phyloP scores from a whole-genome alignment of 495 filamentous ascomycete species.

The Neurospora sp. region DNA sequence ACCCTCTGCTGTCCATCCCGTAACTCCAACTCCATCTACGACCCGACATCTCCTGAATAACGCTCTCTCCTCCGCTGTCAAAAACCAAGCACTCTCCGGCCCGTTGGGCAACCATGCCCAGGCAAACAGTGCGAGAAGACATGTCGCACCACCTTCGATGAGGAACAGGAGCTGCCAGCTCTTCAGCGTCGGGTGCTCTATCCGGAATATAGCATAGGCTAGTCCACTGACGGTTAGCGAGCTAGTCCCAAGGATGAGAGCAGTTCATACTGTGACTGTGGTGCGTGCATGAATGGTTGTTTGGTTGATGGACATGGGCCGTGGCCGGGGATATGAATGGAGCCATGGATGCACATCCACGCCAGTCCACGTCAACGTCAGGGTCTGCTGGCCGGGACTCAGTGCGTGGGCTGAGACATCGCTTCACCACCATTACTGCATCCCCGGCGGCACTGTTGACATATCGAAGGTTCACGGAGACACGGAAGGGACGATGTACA shows the following conservation, averaged over 20 bases:
- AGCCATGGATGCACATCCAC: not conserved
- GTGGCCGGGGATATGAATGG: not conserved
- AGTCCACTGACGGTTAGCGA: not conserved
- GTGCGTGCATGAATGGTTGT: not conserved
- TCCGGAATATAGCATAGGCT: slow-evolving; percentile 22
- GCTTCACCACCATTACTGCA: not conserved
- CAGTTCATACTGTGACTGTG: not conserved
- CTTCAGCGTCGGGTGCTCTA: slow-evolving; percentile 21
- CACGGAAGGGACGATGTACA: slow-evolving; percentile 10
- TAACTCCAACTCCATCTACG: slow-evolving; percentile 3
- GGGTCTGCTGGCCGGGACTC: not conserved
- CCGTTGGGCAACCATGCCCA: slow-evolving; percentile 43
- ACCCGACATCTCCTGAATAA: not conserved
- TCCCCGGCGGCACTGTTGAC: not conserved
- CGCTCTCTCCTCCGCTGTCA: slow-evolving; percentile 29
- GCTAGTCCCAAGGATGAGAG: not conserved
- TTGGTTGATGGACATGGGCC: not conserved
- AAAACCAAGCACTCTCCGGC: slow-evolving; percentile 46
- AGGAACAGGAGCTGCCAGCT: slow-evolving; percentile 50
- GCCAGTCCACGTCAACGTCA: not conserved
- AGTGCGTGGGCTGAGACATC: not conserved
- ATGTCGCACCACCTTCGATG: slow-evolving; percentile 42
- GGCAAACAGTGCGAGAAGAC: slow-evolving; percentile 34
- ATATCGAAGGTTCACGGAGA: not conserved
- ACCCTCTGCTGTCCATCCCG: not conserved